Percentiles rank a stretch among this genome's conserved stretches.
Conservation (phyloP, 345 rosid species). For the Salix viminalis region DNA sequence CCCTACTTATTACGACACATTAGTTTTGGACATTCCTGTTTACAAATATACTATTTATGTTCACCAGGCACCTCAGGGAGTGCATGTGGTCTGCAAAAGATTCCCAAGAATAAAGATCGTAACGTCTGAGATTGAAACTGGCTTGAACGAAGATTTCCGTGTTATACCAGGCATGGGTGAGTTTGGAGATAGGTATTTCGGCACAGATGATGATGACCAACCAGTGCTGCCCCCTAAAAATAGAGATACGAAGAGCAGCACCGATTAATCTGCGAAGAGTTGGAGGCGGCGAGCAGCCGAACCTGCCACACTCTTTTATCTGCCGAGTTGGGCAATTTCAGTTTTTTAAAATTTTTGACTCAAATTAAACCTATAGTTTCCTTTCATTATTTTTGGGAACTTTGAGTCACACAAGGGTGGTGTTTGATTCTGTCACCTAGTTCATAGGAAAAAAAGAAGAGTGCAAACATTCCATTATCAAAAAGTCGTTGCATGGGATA, state of each 20-base stretch:
- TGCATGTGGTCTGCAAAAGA: slow-evolving; percentile 87
- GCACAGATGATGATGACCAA: slow-evolving; percentile 80
- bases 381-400: not conserved
- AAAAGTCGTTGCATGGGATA: not conserved
- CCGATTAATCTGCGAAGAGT: slow-evolving; percentile 1
- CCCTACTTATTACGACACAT: not conserved
- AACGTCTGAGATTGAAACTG: slow-evolving; percentile 95
- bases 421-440: not conserved
- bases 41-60: slow-evolving; percentile 1
- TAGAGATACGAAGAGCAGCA: slow-evolving; percentile 6
- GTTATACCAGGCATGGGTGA: slow-evolving; percentile 98
- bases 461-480: slow-evolving; percentile 13
- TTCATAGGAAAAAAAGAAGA: slow-evolving; percentile 2
- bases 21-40: slow-evolving; percentile 2
- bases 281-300: slow-evolving; percentile 2
- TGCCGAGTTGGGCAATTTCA: slow-evolving; percentile 10
- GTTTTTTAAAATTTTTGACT: slow-evolving; percentile 44
- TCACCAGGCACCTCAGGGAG: slow-evolving; percentile 95
- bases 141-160: slow-evolving; percentile 84
- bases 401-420: not conserved
- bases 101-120: slow-evolving; percentile 92
- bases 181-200: slow-evolving; percentile 95
- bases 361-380: slow-evolving; percentile 10
- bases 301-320: not conserved
- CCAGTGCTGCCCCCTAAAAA: slow-evolving; percentile 24